These are phyloP conservation scores for Nigrospora osmanthi DNA, from an alignment of 2,329 filamentous ascomycete genomes.

Conservation along the genomic window DNA sequence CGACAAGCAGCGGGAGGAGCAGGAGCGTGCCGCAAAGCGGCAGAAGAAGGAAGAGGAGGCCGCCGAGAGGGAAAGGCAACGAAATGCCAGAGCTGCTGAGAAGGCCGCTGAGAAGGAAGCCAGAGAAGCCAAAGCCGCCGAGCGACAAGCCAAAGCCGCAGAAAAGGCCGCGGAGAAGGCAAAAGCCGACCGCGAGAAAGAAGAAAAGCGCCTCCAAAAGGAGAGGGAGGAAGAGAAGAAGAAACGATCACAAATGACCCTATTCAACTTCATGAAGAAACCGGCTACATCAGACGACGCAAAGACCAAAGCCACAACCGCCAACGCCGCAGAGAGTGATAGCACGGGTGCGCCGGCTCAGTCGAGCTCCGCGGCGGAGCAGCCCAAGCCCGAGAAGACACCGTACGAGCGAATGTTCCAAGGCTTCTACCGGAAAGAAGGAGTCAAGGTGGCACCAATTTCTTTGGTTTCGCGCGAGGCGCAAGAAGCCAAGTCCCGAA, in stretches of 20 bases:
- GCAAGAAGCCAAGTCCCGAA: slow-evolving; percentile 38
- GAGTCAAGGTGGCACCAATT: slow-evolving; percentile 63
- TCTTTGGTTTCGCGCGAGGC: slow-evolving; percentile 48
- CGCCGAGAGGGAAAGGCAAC: slow-evolving; percentile 39
- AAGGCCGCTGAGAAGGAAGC: slow-evolving; percentile 12
- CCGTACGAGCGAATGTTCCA: slow-evolving; percentile 68
- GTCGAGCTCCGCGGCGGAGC: slow-evolving; percentile 8
- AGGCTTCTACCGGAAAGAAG: slow-evolving; percentile 70
- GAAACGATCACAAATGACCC: neutral
- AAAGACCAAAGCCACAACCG: slow-evolving; percentile 6
- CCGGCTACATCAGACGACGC: slow-evolving; percentile 8
- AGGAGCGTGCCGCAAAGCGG: slow-evolving; percentile 37
- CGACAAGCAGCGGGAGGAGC: slow-evolving; percentile 24
- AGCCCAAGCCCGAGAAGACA: slow-evolving; percentile 24
- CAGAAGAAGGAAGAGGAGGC: slow-evolving; percentile 40
- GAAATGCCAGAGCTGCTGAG: slow-evolving; percentile 20
- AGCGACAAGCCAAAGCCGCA: slow-evolving; percentile 16
- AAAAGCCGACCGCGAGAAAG: slow-evolving; percentile 40
- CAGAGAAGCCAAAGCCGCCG: slow-evolving; percentile 6
- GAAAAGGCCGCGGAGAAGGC: slow-evolving; percentile 21
- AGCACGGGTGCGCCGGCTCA: slow-evolving; percentile 8
- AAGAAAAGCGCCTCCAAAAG: slow-evolving; percentile 40
- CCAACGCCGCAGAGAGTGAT: slow-evolving; percentile 9
- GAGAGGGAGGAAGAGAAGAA: slow-evolving; percentile 14
- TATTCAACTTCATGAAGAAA: slow-evolving; percentile 11